Evolutionary conservation across 2,329 filamentous ascomycete species (phyloP).

Genomic region (Colletotrichum endophyticum): DNA sequence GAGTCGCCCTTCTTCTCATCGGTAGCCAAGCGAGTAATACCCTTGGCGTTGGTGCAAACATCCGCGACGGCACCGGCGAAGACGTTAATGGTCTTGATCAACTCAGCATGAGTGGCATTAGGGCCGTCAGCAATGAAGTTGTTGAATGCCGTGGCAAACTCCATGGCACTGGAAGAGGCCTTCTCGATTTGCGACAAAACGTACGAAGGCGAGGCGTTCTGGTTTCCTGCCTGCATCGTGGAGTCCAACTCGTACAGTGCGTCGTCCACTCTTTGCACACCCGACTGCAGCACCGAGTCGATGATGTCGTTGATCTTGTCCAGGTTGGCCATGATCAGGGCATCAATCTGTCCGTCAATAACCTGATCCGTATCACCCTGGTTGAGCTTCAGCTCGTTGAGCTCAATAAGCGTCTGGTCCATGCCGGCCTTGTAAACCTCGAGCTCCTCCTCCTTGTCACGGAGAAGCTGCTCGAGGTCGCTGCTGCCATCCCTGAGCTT

Average conservation of each 20-base stretch:
- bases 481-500: conserved; percentile 81
- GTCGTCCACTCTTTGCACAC: conserved; percentile 93
- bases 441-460: conserved; percentile 96
- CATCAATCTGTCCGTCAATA: conserved; percentile 89
- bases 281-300: conserved; percentile 92
- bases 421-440: conserved; percentile 98
- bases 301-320: conserved; percentile 97
- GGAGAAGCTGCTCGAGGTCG: conserved; percentile 83
- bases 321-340: conserved; percentile 83
- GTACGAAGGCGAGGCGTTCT: conserved; percentile 93
- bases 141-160: conserved; percentile 98
- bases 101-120: conserved; percentile 85
- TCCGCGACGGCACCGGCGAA: conserved; percentile 92
- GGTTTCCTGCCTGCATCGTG: conserved; percentile 97
- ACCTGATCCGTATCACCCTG: conserved; percentile 79
- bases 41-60: conserved; percentile 95
- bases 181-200: conserved; percentile 98
- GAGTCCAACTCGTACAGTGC: conserved; percentile 97
- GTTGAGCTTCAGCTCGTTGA: conserved; percentile 84
- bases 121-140: conserved; percentile 98
- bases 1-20: conserved; percentile 95
- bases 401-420: conserved; percentile 92
- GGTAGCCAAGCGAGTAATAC: conserved; percentile 87
- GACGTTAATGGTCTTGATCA: conserved; percentile 90
- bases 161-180: conserved; percentile 90